phyloP scores from a whole-genome alignment of 2,329 filamentous ascomycete species.

The Fusarium longipes region DNA sequence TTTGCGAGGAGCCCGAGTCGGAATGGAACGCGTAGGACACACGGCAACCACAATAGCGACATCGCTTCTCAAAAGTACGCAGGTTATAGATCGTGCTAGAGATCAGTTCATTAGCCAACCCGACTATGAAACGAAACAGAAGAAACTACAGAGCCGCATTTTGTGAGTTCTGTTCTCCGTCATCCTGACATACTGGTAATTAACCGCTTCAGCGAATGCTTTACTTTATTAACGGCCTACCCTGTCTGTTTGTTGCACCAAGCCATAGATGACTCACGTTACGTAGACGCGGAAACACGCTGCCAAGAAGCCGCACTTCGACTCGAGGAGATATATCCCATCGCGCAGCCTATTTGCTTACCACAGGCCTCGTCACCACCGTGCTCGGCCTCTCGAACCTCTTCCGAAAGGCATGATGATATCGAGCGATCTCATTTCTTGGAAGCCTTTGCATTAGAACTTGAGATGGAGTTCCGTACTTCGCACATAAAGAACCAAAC shows the following conservation, averaged over 20 bases:
- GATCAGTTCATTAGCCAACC: neutral
- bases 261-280: neutral
- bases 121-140: neutral
- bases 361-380: no score
- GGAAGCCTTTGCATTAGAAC: neutral
- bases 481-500: neutral
- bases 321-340: neutral
- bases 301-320: neutral
- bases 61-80: neutral
- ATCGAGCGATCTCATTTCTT: neutral
- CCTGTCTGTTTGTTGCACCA: neutral
- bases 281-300: neutral
- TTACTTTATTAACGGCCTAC: neutral
- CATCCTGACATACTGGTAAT: neutral
- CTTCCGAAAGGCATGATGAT: neutral
- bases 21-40: neutral
- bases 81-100: neutral
- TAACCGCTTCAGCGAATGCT: neutral
- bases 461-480: neutral
- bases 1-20: neutral
- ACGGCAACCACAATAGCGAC: neutral
- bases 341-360: no score
- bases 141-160: neutral
- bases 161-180: neutral
- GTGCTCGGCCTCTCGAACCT: rapidly evolving